Evolutionary conservation across 495 filamentous ascomycete species (phyloP).

Genomic region (Entonaema liquescens): DNA sequence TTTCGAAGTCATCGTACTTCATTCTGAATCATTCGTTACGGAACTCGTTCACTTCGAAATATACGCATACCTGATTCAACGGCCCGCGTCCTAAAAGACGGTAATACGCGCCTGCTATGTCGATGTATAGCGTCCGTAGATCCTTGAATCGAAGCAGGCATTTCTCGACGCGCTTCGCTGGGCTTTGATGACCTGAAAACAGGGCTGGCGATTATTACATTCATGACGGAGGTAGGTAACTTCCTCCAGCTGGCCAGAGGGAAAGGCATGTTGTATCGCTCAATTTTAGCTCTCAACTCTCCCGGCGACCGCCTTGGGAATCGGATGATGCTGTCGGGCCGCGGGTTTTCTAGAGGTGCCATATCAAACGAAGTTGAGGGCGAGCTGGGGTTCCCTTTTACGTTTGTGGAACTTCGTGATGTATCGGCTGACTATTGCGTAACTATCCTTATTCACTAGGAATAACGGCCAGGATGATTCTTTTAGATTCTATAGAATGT

Average conservation of each 20-base stretch:
- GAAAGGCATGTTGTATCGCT: too few relatives aligned
- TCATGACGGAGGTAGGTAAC: neutral
- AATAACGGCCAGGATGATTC: neutral
- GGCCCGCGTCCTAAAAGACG: too few relatives aligned
- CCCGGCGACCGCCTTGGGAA: neutral
- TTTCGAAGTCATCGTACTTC: neutral
- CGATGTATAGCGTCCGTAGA: neutral
- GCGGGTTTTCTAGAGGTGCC: too few relatives aligned
- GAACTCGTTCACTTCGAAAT: neutral
- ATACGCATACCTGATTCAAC: neutral
- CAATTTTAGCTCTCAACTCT: too few relatives aligned
- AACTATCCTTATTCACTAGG: neutral
- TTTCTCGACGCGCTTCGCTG: neutral
- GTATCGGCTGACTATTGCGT: neutral
- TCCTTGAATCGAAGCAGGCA: neutral
- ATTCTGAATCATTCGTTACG: neutral
- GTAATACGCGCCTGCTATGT: neutral
- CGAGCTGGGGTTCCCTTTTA: neutral
- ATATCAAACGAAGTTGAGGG: neutral
- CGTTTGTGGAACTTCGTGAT: neutral
- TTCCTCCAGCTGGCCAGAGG: neutral
- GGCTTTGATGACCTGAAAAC: neutral
- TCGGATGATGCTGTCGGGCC: neutral
- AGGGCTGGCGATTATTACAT: neutral
- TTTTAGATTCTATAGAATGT: neutral